A percentile compares a stretch with the other conserved stretches of the same genome.
Conservation (phyloP, 768 basidiomycete species). For the Boletus rufocinnamomeus region DNA sequence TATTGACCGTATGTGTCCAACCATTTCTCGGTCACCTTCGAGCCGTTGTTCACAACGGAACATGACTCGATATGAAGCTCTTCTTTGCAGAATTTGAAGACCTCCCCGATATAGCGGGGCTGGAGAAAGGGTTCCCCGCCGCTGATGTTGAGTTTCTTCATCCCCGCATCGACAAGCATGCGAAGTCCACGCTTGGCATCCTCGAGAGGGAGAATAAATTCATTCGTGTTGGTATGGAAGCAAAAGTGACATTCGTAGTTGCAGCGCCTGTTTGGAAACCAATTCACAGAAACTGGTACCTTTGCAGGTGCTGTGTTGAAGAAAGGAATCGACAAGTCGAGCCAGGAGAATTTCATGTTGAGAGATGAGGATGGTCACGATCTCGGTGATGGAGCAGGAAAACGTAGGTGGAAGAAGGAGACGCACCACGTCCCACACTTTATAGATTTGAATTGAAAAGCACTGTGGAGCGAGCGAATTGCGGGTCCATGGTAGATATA, state of each 20-base stretch:
- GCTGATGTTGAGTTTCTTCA: slow-evolving; percentile 40
- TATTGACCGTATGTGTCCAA: slow-evolving; percentile 41
- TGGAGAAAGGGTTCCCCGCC: slow-evolving; percentile 42
- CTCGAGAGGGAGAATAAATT: slow-evolving; percentile 37
- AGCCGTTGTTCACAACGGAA: slow-evolving; percentile 38
- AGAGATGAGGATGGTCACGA: not conserved
- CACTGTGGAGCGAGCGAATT: not conserved
- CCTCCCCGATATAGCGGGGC: slow-evolving; percentile 40
- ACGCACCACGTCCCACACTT: not conserved
- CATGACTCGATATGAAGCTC: slow-evolving; percentile 39
- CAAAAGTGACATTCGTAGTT: slow-evolving; percentile 45
- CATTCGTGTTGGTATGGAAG: slow-evolving; percentile 43
- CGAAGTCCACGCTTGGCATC: slow-evolving; percentile 38
- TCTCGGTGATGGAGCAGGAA: not conserved
- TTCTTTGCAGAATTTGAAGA: slow-evolving; percentile 41
- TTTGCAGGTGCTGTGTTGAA: slow-evolving; percentile 8
- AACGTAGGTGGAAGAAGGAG: not conserved
- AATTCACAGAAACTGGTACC: slow-evolving; percentile 30
- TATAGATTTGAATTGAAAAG: not conserved
- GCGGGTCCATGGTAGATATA: not conserved
- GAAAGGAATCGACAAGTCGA: slow-evolving; percentile 22
- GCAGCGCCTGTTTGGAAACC: slow-evolving; percentile 29
- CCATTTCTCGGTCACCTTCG: slow-evolving; percentile 46
- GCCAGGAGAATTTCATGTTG: slow-evolving; percentile 18
- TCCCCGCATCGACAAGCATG: slow-evolving; percentile 35